phyloP scores from a whole-genome alignment of 257 asterid species.

The Primulina tabacum region DNA sequence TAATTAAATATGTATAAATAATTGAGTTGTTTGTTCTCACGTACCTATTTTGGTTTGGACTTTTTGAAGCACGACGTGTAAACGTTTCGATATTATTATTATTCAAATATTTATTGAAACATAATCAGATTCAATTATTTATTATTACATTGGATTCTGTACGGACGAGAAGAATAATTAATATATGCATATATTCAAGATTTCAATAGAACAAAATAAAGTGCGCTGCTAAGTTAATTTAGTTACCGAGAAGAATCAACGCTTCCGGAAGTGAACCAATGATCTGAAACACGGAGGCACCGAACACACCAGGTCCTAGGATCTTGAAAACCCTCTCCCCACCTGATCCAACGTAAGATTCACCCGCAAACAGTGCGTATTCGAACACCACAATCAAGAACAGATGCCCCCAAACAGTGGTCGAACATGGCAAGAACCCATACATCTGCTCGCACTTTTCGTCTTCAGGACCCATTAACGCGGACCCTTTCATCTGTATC shows the following conservation, averaged over 20 bases:
- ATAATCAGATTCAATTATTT: too few relatives aligned
- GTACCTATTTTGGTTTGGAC: too few relatives aligned
- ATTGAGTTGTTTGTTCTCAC: too few relatives aligned
- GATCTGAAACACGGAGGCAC: constrained; percentile 52
- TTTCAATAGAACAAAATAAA: background rate
- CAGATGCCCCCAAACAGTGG: constrained; percentile 33
- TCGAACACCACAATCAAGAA: constrained; percentile 45
- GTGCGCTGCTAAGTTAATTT: background rate
- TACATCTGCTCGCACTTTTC: constrained; percentile 42
- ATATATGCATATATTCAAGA: too few relatives aligned
- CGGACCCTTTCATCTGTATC: constrained; percentile 19
- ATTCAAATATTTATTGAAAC: too few relatives aligned
- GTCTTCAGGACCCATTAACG: background rate
- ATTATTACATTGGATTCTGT: too few relatives aligned
- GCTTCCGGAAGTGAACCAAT: constrained; percentile 53
- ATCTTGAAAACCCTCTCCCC: constrained; percentile 50
- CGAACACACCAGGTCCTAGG: constrained; percentile 55
- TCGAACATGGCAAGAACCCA: constrained; percentile 49
- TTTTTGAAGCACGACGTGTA: too few relatives aligned
- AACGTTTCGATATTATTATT: too few relatives aligned
- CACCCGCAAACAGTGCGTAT: constrained; percentile 41
- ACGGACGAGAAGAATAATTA: too few relatives aligned
- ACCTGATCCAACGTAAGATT: constrained; percentile 39
- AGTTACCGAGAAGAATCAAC: constrained; percentile 44
- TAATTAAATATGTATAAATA: too few relatives aligned